Base-by-base conservation (phyloP, 176 grass and related monocot species). In the Carex scoparia region DNA sequence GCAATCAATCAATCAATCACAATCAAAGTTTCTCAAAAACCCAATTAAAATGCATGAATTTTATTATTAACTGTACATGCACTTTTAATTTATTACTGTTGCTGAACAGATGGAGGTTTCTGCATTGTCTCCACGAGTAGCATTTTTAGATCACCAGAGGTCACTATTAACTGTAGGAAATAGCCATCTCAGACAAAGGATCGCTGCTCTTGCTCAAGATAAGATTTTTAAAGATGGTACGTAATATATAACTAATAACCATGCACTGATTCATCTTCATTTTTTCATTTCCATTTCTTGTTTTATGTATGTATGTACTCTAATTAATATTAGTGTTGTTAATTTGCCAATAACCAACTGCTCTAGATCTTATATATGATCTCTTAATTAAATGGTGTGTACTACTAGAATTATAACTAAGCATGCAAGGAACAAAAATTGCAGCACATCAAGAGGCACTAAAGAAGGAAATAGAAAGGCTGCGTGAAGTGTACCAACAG, bases 181-280 rank as follows among this genome's bases (percentile, higher is more conserved):
- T 84, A 94, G 96, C 90, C 93, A 95, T 89, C 90, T 99, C 71
- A 99, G 89, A 91, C 96, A 99, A 81, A 88, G 93, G 38, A 99
- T 99, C 13, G 96, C 96, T 12, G 96, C 93, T 4, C 91, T 99
- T 1, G 91, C 88, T 18, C 96, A 99, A 74, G 96, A 99, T 79
- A 99, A 94, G 70, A 93, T 99, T 76, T 99, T 95, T 80, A 99
- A 99, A 86, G 96, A 99, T 75, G 96, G 96, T 99, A 10, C 1
- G 48, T 11, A 88, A 33, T 23, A 23, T 23, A 23, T 23, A 23
- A 23, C 23, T 23, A 23, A 23, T 19, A 59, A 11, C 60, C 66
- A 16, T 69, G 42, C 27, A 16, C 42, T 69, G 27, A 71, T 69
- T 19, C 31, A 35, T 13, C 49, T 31, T 65, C 27, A 32, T 37